Conservation (phyloP, 192 early-diverging fungal genomes). For the Coemansia sp. region DNA sequence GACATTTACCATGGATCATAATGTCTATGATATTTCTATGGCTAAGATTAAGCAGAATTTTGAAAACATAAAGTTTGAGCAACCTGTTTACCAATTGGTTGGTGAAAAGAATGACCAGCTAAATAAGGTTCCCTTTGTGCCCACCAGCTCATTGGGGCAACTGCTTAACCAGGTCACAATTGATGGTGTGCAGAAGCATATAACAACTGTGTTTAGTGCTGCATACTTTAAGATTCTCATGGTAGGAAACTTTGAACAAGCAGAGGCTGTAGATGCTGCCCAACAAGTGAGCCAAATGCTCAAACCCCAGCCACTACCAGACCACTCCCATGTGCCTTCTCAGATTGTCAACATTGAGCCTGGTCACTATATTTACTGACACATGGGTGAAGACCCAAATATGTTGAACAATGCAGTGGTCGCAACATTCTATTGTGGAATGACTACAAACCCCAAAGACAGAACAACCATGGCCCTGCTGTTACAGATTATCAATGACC, state of each 20-base stretch:
- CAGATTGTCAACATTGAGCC: constrained; percentile 18
- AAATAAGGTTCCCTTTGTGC: too few species aligned
- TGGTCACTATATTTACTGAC: constrained; percentile 23
- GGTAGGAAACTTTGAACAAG: constrained; percentile 70
- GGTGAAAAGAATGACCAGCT: too few species aligned
- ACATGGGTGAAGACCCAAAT: constrained; percentile 57
- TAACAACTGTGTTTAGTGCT: neutral
- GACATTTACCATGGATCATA: neutral
- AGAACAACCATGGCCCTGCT: constrained; percentile 63
- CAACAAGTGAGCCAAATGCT: constrained; percentile 57
- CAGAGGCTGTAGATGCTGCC: constrained; percentile 61
- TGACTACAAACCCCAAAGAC: constrained; percentile 57
- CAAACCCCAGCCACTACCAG: constrained; percentile 55
- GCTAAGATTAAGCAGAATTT: neutral
- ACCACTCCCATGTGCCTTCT: neutral
- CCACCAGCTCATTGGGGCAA: neutral
- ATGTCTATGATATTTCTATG: neutral
- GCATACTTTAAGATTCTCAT: constrained; percentile 73
- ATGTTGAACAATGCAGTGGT: constrained; percentile 81
- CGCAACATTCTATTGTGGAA: constrained; percentile 74
- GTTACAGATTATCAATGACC: constrained; percentile 69
- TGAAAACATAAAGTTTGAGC: too few species aligned
- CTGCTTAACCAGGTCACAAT: neutral
- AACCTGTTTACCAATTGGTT: too few species aligned
- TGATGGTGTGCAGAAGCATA: neutral